phyloP scores from a whole-genome alignment of 345 rosid genomes.

The Gossypium arboreum region DNA sequence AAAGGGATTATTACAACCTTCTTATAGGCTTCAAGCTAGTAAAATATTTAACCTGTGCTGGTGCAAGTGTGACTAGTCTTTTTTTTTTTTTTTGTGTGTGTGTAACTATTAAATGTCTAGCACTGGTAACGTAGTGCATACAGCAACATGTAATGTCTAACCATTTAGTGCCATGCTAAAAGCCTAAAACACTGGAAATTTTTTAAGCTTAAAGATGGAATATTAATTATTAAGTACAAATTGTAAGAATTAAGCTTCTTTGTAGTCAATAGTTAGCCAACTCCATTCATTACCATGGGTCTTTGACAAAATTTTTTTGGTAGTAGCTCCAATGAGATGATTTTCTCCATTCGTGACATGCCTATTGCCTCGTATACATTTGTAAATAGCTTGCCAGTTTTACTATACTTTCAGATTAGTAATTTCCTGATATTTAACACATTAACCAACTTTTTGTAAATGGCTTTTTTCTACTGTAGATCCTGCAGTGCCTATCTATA shows the following conservation, averaged over 20 bases:
- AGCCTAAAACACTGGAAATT: neutral
- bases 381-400: neutral
- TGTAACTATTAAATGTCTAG: neutral
- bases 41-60: neutral
- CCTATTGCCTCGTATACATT: neutral
- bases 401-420: neutral
- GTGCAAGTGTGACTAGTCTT: neutral
- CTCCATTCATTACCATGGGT: neutral
- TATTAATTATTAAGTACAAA: neutral
- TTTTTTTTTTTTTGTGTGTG: neutral
- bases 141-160: neutral
- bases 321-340: neutral
- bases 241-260: neutral
- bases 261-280: neutral
- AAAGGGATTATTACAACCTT: neutral
- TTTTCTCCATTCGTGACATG: neutral
- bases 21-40: neutral
- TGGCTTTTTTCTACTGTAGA: constrained; percentile 41
- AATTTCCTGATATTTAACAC: neutral
- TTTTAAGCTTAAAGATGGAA: neutral
- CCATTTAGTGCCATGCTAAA: neutral
- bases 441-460: constrained; percentile 7
- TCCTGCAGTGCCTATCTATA: constrained; percentile 72
- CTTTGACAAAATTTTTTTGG: neutral
- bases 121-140: neutral